Percentiles rank a stretch among this genome's conserved stretches.
Evolutionary conservation across 257 asterid genomes (phyloP).

Genomic region (Eustoma russellianum): DNA sequence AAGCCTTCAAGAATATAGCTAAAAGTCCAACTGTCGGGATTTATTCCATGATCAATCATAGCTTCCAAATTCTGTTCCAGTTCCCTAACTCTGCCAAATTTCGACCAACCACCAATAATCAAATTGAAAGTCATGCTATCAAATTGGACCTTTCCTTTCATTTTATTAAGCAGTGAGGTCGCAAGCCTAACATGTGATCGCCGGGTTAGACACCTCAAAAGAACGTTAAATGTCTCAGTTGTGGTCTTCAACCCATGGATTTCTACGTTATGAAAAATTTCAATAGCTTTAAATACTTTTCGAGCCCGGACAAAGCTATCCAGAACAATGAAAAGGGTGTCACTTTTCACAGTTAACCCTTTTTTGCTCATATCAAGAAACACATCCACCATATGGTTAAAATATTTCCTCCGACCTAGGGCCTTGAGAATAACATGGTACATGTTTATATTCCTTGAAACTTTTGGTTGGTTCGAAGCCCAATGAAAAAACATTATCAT

Average conservation of each 20-base stretch:
- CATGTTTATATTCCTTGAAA: constrained; percentile 18
- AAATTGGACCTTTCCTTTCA: constrained; percentile 42
- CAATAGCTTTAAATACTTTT: constrained; percentile 47
- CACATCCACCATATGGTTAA: constrained; percentile 50
- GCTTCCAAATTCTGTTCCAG: constrained; percentile 46
- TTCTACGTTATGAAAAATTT: constrained; percentile 42
- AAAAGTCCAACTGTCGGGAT: constrained; percentile 52
- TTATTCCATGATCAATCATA: constrained; percentile 68
- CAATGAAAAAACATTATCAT: constrained; percentile 58
- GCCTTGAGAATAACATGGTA: constrained; percentile 53
- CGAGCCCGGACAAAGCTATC: constrained; percentile 61
- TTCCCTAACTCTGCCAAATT: constrained; percentile 52
- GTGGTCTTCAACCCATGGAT: constrained; percentile 40
- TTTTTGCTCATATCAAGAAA: constrained; percentile 35
- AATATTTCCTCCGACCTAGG: constrained; percentile 67
- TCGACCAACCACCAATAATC: constrained; percentile 79
- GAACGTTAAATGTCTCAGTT: constrained; percentile 35
- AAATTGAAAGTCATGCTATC: constrained; percentile 39
- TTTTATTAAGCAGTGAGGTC: constrained; percentile 41
- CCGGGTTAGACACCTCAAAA: constrained; percentile 47
- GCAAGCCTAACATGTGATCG: constrained; percentile 56
- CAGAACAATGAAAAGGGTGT: constrained; percentile 49
- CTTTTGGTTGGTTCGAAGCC: constrained; percentile 42
- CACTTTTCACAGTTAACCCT: constrained; percentile 34
- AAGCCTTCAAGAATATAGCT: constrained; percentile 56